phyloP scores from a whole-genome alignment of 2,329 filamentous ascomycete genomes.

The Fusarium duplospermum region DNA sequence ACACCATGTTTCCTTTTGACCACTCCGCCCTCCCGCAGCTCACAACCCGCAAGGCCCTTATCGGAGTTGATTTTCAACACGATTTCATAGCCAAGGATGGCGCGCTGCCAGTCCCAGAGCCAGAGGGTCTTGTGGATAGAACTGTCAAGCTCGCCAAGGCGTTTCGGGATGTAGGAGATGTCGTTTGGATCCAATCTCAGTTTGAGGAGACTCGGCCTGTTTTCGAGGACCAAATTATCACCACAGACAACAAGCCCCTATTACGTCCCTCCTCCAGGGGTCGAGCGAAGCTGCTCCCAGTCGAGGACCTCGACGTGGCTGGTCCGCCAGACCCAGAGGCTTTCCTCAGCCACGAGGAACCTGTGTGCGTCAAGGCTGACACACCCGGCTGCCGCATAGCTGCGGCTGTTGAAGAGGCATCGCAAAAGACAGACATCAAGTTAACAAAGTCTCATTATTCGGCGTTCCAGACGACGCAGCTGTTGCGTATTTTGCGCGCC shows the following conservation, averaged over 20 bases:
- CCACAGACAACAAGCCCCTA: constrained; percentile 49
- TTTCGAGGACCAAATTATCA: constrained; percentile 64
- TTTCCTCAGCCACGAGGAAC: constrained; percentile 58
- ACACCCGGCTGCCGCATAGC: constrained; percentile 61
- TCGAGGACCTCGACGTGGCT: constrained; percentile 16
- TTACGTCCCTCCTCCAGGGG: constrained; percentile 19
- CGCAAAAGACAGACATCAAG: constrained; percentile 62
- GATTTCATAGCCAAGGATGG: constrained; percentile 82
- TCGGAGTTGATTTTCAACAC: constrained; percentile 89
- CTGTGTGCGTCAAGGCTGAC: constrained; percentile 57
- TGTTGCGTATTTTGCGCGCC: constrained; percentile 83
- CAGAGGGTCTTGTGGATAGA: constrained; percentile 73
- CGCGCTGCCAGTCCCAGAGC: constrained; percentile 72
- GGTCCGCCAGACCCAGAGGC: constrained; percentile 53
- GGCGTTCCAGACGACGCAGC: constrained; percentile 79
- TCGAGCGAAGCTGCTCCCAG: constrained; percentile 24
- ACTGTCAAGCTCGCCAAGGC: constrained; percentile 74
- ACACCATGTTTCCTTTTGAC: constrained; percentile 67
- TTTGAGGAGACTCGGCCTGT: constrained; percentile 73
- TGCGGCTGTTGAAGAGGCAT: constrained; percentile 53
- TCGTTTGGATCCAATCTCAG: constrained; percentile 87
- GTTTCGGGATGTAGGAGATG: constrained; percentile 77
- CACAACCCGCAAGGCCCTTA: constrained; percentile 74
- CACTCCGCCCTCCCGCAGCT: constrained; percentile 66
- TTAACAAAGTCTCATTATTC: constrained; percentile 86